Conservation (phyloP, 805 yeast genomes). For the Blastobotrys peoriensis region DNA sequence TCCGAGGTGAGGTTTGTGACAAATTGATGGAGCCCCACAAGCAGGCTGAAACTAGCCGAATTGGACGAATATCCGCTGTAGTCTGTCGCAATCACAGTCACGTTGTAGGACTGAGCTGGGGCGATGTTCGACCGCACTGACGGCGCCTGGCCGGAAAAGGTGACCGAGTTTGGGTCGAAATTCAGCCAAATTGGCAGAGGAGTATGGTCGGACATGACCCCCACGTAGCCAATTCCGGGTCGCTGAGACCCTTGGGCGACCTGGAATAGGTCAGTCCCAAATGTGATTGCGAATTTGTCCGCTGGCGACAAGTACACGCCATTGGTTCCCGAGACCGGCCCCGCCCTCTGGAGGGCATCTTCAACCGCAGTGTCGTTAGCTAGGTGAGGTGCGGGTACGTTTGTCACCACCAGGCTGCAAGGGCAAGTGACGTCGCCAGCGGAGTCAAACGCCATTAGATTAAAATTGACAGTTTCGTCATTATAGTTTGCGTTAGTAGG, state of each 20-base stretch:
- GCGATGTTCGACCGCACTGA: conserved; percentile 80
- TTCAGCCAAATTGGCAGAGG: conserved; percentile 88
- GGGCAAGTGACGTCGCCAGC: conserved; percentile 42
- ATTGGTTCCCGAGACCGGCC: conserved; percentile 68
- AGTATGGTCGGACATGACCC: conserved; percentile 72
- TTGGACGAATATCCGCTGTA: conserved; percentile 67
- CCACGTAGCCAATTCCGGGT: conserved; percentile 62
- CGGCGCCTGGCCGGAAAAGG: conserved; percentile 86
- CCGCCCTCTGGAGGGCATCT: conserved; percentile 53
- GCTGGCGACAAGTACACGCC: conserved; percentile 74
- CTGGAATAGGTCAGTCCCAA: conserved; percentile 56
- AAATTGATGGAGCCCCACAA: conserved; percentile 85
- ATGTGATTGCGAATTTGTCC: conserved; percentile 55
- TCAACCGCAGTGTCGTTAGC: conserved; percentile 41
- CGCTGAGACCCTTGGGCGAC: conserved; percentile 35
- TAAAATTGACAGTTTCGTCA: conserved; percentile 45
- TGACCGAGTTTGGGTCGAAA: conserved; percentile 55
- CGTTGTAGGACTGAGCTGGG: conserved; percentile 67
- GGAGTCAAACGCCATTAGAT: conserved; percentile 58
- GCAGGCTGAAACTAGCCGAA: conserved; percentile 59
- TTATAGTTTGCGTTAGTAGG: conserved; percentile 31
- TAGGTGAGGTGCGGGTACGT: conserved; percentile 46
- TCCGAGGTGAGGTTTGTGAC: conserved; percentile 57
- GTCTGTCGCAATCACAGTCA: conserved; percentile 75
- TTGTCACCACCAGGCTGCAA: conserved; percentile 57